Evolutionary conservation across 371 early-diverging fungal species (phyloP).

Genomic region (Mucor sp.): DNA sequence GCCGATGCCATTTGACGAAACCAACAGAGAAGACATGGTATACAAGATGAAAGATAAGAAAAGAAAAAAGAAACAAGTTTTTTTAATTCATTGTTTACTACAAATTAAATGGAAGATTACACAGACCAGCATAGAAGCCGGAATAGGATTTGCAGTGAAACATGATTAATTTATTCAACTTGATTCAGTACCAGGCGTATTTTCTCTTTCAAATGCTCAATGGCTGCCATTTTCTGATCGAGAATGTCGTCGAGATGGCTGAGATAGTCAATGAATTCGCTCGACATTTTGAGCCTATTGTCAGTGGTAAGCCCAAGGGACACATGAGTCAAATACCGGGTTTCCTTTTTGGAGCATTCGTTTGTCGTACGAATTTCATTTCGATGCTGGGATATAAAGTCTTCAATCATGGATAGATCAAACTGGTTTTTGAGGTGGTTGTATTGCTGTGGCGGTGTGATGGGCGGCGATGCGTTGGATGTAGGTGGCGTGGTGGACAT

Average conservation of each 20-base stretch:
- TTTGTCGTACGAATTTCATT: slow-evolving; percentile 76
- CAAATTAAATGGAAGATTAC: neutral
- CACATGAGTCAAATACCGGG: slow-evolving; percentile 75
- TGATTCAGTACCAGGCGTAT: slow-evolving; percentile 23
- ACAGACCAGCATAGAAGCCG: neutral
- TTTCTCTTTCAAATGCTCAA: slow-evolving; percentile 43
- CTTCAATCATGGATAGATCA: slow-evolving; percentile 51
- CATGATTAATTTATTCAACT: slow-evolving; percentile 4
- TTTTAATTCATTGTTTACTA: neutral
- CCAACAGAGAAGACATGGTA: slow-evolving; percentile 51
- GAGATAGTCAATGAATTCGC: slow-evolving; percentile 49
- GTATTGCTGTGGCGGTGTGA: slow-evolving; percentile 2
- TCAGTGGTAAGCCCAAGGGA: slow-evolving; percentile 48
- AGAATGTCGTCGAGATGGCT: slow-evolving; percentile 53
- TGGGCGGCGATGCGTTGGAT: neutral
- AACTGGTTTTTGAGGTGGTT: slow-evolving; percentile 11
- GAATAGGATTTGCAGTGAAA: neutral
- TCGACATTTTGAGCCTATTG: slow-evolving; percentile 27
- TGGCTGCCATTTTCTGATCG: slow-evolving; percentile 50
- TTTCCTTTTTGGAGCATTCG: slow-evolving; percentile 79
- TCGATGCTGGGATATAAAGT: slow-evolving; percentile 76
- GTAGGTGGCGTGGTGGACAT: neutral
- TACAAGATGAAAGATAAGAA: neutral
- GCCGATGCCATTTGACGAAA: slow-evolving; percentile 68
- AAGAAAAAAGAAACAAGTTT: neutral